Evolutionary conservation across 2,329 filamentous ascomycete genomes (phyloP), one percentile per base, ranked within the genome.

Genomic region (Aureobasidium sp.): DNA sequence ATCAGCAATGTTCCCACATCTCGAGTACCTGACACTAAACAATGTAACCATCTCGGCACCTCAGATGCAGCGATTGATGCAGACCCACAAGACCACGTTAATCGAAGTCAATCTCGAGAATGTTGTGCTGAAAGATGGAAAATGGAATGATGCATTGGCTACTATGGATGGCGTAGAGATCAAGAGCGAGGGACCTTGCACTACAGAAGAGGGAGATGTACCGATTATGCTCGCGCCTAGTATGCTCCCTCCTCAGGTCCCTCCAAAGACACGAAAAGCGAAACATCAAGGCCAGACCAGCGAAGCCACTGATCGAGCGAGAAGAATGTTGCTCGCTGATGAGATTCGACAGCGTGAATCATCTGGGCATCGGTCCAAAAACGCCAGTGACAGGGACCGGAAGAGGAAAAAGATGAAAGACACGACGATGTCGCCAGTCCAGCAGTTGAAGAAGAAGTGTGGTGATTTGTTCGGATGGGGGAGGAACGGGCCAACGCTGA

Each of bases 121-220:
- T 64, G 85, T 92, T 21, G 79, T 82, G 32, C 81, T 96, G 47
- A 80, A 85, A 55, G 81, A 83, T 63, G 90, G 88, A 32, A 87
- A 79, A 62, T 96, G 90, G 90, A 88, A 94, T 62, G 87, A 91
- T 36, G 90, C 90, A 0, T 81, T 96, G n/a, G 83, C 85, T 42
- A 88, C 89, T 1, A 76, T 95, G 61, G 84, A 44, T n/a, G 25
- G 30, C 7, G 44, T 55, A 1, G 50, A 54, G 1, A 27, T 54
- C 50, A 42, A 42, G 16, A 44, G 37, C 7, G 30, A 21, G 3
- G 30, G 32, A 44, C 30, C 32, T 34, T 29, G 13, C 5, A 8
- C 37, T 14, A 44, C 48, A 30, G 62, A 64, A 47, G 54, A 50
- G 13, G 59, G 60, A 14, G 62, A 62, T 13, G 62, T 64, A 16